These are phyloP conservation scores for Cordyceps fumosorosea DNA, from an alignment of 2,329 filamentous ascomycete genomes.

Conservation along the genomic window DNA sequence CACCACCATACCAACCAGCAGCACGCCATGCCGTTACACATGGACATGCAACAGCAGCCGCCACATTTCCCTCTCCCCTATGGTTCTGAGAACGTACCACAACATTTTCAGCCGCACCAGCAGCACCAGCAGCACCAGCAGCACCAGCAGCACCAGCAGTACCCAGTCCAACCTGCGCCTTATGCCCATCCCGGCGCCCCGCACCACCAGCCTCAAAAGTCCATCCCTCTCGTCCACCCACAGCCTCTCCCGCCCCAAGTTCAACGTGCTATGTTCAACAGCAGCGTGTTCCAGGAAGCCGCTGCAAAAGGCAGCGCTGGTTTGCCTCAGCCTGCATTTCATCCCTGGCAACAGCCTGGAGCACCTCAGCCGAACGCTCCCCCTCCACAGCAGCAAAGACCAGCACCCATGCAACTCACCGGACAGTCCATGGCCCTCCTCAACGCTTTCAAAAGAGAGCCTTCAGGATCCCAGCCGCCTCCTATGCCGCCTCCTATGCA, in stretches of 20 bases:
- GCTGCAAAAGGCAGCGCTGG: slow-evolving; percentile 12
- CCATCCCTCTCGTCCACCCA: slow-evolving; percentile 29
- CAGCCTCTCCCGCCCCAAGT: slow-evolving; percentile 51
- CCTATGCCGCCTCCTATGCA: slow-evolving; percentile 14
- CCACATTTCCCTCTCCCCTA: slow-evolving; percentile 22
- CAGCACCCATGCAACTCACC: slow-evolving; percentile 26
- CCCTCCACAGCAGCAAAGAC: neutral
- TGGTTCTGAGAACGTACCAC: neutral
- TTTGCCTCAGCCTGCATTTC: slow-evolving; percentile 18
- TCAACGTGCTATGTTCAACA: slow-evolving; percentile 45
- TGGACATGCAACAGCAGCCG: slow-evolving; percentile 24
- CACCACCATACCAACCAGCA: slow-evolving; percentile 45
- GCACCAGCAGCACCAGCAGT: slow-evolving; percentile 17
- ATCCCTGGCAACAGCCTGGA: slow-evolving; percentile 17
- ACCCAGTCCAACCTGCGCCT: slow-evolving; percentile 5
- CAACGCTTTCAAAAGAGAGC: slow-evolving; percentile 36
- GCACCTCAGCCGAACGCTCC: neutral
- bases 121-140: slow-evolving; percentile 17
- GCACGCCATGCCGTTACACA: slow-evolving; percentile 23
- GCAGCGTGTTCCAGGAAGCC: slow-evolving; percentile 24
- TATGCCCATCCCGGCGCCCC: slow-evolving; percentile 12
- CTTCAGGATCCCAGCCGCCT: slow-evolving; percentile 17
- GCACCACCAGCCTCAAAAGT: slow-evolving; percentile 17
- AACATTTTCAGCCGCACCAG: slow-evolving; percentile 13
- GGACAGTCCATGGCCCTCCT: slow-evolving; percentile 38